phyloP scores from a whole-genome alignment of 2,329 filamentous ascomycete genomes.

The Aspergillus versicolor region DNA sequence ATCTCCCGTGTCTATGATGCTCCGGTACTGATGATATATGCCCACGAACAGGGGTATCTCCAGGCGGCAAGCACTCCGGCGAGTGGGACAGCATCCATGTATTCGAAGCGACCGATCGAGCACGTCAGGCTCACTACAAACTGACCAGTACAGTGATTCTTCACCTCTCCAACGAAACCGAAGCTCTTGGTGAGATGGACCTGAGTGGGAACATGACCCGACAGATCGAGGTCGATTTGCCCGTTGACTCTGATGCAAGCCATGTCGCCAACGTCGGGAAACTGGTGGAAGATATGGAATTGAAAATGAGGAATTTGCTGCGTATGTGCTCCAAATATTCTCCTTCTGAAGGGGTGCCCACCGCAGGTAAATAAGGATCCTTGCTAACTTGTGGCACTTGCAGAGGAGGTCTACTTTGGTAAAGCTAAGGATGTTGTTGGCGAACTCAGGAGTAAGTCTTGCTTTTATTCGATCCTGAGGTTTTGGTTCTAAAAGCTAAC shows the following conservation, averaged over 20 bases:
- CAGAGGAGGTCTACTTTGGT: slow-evolving; percentile 96
- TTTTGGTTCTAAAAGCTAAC: slow-evolving; percentile 13
- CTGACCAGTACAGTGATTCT: slow-evolving; percentile 96
- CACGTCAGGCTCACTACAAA: slow-evolving; percentile 92
- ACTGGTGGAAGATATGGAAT: slow-evolving; percentile 98
- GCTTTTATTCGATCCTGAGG: background rate
- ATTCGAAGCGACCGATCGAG: slow-evolving; percentile 92
- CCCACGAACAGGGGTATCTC: slow-evolving; percentile 56
- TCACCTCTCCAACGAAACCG: slow-evolving; percentile 69
- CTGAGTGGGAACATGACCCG: slow-evolving; percentile 97
- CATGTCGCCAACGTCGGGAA: slow-evolving; percentile 95
- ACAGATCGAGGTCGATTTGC: slow-evolving; percentile 88
- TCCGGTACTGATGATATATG: slow-evolving; percentile 2
- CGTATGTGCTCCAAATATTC: slow-evolving; percentile 45
- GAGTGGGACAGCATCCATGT: slow-evolving; percentile 99
- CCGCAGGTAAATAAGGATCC: background rate
- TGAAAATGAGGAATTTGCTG: slow-evolving; percentile 97
- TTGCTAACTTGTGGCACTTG: slow-evolving; percentile 18
- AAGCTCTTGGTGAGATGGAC: slow-evolving; percentile 78
- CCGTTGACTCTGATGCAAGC: slow-evolving; percentile 83
- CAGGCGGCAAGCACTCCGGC: slow-evolving; percentile 68
- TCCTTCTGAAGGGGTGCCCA: background rate
- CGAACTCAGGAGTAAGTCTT: slow-evolving; percentile 73
- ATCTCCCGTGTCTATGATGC: background rate
- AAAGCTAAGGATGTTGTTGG: slow-evolving; percentile 99